Percentiles rank a stretch among this genome's conserved stretches.
phyloP scores from a whole-genome alignment of 2,329 filamentous ascomycete genomes.

The Epichloe baconii region DNA sequence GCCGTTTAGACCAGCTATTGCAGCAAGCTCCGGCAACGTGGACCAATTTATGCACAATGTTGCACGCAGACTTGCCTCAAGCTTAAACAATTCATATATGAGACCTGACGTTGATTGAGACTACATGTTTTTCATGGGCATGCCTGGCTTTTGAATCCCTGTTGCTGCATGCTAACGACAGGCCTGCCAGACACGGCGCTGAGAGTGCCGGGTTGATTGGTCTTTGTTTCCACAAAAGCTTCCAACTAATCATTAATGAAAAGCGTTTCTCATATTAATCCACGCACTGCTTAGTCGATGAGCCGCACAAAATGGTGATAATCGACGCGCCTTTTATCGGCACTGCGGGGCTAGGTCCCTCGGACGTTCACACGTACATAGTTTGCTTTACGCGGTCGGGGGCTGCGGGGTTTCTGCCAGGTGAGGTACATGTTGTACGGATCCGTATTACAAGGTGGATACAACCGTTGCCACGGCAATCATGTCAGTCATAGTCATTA shows the following conservation, averaged over 20 bases:
- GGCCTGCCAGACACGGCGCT: neutral
- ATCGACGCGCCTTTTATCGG: neutral
- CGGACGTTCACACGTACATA: no score
- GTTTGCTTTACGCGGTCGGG: neutral
- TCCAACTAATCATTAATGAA: neutral
- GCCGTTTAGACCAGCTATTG: neutral
- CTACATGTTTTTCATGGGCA: neutral
- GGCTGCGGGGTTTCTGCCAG: neutral
- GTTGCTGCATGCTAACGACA: neutral
- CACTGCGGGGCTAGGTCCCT: neutral
- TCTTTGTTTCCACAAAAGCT: no score
- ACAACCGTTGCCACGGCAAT: slow-evolving; percentile 18
- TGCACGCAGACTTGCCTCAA: neutral
- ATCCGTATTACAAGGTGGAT: neutral
- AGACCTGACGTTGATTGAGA: neutral
- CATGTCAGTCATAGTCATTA: slow-evolving; percentile 11
- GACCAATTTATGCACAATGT: neutral
- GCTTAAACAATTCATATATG: neutral
- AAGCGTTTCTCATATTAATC: neutral
- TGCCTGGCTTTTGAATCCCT: neutral
- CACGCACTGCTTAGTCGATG: neutral
- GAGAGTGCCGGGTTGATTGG: neutral
- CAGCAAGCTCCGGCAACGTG: neutral
- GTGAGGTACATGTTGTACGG: neutral
- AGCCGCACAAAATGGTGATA: neutral